Evolutionary conservation across 495 filamentous ascomycete species (phyloP).

Genomic region (Hypoxylon lienhwacheense): DNA sequence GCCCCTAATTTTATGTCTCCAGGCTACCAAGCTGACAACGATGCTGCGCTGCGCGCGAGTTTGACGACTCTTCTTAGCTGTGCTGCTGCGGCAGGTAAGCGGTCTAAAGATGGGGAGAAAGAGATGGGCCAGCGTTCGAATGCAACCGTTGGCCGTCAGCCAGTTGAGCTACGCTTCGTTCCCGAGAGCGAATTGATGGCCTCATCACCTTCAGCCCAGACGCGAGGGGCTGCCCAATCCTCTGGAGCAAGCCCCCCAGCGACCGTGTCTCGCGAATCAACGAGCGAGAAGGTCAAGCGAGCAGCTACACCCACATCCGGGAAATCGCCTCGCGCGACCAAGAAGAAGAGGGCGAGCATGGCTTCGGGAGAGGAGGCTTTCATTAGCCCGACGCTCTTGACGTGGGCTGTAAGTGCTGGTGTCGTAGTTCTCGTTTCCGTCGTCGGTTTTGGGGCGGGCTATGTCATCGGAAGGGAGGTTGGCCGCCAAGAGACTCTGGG

Average conservation of each 20-base stretch:
- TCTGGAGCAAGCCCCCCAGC: conserved; percentile 12
- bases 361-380: conserved; percentile 40
- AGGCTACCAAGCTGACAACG: conserved; percentile 80
- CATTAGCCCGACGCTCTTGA: conserved; percentile 75
- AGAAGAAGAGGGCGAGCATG: conserved; percentile 55
- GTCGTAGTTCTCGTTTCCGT: conserved; percentile 90
- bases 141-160: conserved; percentile 50
- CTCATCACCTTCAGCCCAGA: conserved; percentile 29
- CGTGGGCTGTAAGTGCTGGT: conserved; percentile 89
- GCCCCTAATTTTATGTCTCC: conserved; percentile 68
- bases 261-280: conserved; percentile 29
- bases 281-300: conserved; percentile 56
- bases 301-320: conserved; percentile 42
- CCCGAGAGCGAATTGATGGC: conserved; percentile 73
- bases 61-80: conserved; percentile 93
- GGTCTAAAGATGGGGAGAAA: conserved; percentile 63
- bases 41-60: conserved; percentile 88
- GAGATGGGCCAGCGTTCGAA: conserved; percentile 31
- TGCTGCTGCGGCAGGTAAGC: conserved; percentile 81
- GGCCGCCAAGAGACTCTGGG: conserved; percentile 63
- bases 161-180: conserved; percentile 64
- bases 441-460: conserved; percentile 91
- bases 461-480: conserved; percentile 82
- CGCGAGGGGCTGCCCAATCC: conserved; percentile 33
- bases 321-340: conserved; percentile 48